Evolutionary conservation across 2,329 filamentous ascomycete genomes (phyloP), one percentile per base, ranked within the genome.

Genomic region (Mollisiaceae sp.): DNA sequence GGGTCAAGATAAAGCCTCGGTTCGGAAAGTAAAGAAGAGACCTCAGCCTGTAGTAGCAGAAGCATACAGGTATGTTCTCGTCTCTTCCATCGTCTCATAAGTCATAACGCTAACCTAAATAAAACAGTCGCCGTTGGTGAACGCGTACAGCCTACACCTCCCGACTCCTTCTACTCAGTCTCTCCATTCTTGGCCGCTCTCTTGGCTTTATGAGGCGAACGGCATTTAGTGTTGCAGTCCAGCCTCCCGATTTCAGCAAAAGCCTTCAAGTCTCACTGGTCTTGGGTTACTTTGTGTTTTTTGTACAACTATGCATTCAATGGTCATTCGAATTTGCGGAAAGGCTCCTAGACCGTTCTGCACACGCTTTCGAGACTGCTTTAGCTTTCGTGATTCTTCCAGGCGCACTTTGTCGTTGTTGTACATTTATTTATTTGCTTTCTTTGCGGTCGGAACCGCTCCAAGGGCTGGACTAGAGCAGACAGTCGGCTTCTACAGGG

Each of bases 111-210:
- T 62, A 64, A 65, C 61, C 73, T 62, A 54, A 41, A 38, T 24
- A 38, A 64, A 24, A 20, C 63, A 77, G 75, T 57, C 79, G 79
- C 64, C 79, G 79, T 56, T 81, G 79, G 79, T 81, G 72, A 77
- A 58, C 6, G 12, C 32, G 43, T 52, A 52, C n/a, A 36, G 20
- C 47, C 20, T 20, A n/a, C n/a, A 22, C 2, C n/a, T 22, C 45
- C n/a, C 45, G 45, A 24, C 5, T 50, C 45, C 45, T 47, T 41
- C 39, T 32, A 54, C 24, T 54, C 55, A 20, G 18, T 9, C 8
- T 38, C 35, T 57, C 55, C 36, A 22, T 57, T 24, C 35, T 15
- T 22, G 4, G 20, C 32, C 14, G 8, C 55, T 15, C 24, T 50
- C 24, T n/a, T 18, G 59, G 41, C 14, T 35, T 58, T 39, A 35